A percentile compares a stretch with the other conserved stretches of the same genome.
Conservation (phyloP, 202 grass and related monocot genomes). For the Thinopyrum obtusiflorum region DNA sequence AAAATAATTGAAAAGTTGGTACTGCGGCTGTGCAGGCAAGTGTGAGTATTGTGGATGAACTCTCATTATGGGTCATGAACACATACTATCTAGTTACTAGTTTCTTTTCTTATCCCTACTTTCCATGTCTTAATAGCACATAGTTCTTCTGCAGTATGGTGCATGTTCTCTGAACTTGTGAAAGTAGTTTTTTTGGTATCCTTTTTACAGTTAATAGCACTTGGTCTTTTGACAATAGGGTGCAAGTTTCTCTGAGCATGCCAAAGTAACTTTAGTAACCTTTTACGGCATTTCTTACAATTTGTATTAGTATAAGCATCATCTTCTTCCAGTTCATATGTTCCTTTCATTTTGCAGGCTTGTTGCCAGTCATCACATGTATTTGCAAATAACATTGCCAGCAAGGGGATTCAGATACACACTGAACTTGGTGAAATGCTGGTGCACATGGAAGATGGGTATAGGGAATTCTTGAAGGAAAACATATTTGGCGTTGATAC, state of each 20-base stretch:
- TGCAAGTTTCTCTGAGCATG: constrained; percentile 27
- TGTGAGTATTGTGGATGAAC: constrained; percentile 9
- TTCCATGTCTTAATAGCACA: constrained; percentile 16
- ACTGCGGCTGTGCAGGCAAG: constrained; percentile 8
- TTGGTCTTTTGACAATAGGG: constrained; percentile 13
- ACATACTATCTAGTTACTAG: neutral
- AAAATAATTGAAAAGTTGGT: constrained; percentile 22
- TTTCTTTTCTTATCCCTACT: constrained; percentile 1
- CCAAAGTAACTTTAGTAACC: neutral
- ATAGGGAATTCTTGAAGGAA: constrained; percentile 79
- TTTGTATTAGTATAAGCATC: constrained; percentile 10
- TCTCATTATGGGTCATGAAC: neutral
- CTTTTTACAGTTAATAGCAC: constrained; percentile 11
- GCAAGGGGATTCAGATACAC: constrained; percentile 87
- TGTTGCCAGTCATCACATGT: constrained; percentile 90
- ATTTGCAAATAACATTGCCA: constrained; percentile 93
- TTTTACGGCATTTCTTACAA: neutral
- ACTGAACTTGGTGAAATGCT: constrained; percentile 90
- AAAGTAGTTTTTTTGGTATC: neutral
- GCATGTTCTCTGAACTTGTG: constrained; percentile 13
- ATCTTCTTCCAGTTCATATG: constrained; percentile 26
- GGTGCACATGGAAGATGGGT: constrained; percentile 81
- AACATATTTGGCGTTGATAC: constrained; percentile 81
- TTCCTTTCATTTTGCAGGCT: constrained; percentile 52
- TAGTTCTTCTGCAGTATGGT: constrained; percentile 17